Evolutionary conservation across 805 yeast genomes (phyloP), one percentile per base, ranked within the genome.

Genomic region (Tanozyma kutaoensis): DNA sequence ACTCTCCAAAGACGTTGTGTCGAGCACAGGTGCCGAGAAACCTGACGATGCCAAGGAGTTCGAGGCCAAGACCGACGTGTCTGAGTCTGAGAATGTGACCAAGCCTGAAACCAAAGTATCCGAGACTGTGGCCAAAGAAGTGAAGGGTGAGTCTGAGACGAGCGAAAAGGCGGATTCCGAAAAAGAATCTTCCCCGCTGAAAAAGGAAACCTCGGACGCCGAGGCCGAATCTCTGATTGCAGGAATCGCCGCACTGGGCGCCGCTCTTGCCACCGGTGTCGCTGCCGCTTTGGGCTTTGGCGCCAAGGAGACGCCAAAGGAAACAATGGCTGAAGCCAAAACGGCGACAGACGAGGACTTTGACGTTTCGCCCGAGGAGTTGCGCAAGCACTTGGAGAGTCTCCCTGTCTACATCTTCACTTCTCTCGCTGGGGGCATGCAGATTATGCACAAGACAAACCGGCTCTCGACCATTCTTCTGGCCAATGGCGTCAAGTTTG

Each of bases 351-450:
- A 15, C 17, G 17, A 5, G 7, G 17, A 15, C 17, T 15, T 15
- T 7, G 17, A 15, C 5, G 21, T 60, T 4, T 50, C 61, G 6
- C 56, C 63, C 5, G 65, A 57, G 33, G 66, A 59, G 28, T 39
- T 58, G 24, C 55, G 62, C 26, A 52, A 53, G 38, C 62, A 60
- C 35, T 42, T 58, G 25, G 56, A 58, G 33, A 42, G 61, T n/a
- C 56, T 47, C 31, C 86, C 91, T 2, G 74, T 84, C 14, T 82
- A 71, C 48, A 48, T 85, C 15, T 84, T 63, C 54, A 85, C 95
- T 0, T 86, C 95, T 1, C 58, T 84, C 24, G 88, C 94, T 1
- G 93, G 93, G 15, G 93, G 91, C 1, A 75, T 72, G 66, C 79
- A 77, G 46, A 71, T 86, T 49, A 69, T 75, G 36, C 67, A 76